A percentile compares a stretch with the other conserved stretches of the same genome.
These are phyloP conservation scores for Leccinum arenicola DNA, from an alignment of 768 basidiomycete species.

Conservation along the genomic window DNA sequence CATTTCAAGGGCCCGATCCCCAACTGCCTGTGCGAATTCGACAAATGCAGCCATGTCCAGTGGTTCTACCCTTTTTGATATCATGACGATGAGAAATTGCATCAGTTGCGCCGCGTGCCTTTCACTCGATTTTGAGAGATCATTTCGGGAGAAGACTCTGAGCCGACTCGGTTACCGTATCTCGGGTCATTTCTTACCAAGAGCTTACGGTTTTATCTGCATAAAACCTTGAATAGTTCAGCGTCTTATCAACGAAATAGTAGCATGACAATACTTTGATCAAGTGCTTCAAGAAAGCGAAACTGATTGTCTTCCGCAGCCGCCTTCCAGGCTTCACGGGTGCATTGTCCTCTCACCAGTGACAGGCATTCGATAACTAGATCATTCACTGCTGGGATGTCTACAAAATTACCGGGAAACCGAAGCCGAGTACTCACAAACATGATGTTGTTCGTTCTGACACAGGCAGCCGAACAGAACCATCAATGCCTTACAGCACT, in stretches of 20 bases:
- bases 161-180: background rate
- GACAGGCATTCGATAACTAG: conserved; percentile 19
- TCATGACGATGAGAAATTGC: conserved; percentile 25
- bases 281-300: conserved; percentile 13
- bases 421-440: conserved; percentile 13
- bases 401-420: background rate
- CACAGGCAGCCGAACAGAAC: conserved; percentile 25
- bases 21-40: conserved; percentile 15
- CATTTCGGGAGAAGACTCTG: conserved; percentile 15
- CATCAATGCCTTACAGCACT: conserved; percentile 30
- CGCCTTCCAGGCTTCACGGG: conserved; percentile 23
- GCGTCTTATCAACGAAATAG: background rate
- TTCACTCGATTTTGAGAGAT: conserved; percentile 5
- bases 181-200: background rate
- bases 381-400: conserved; percentile 16
- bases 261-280: conserved; percentile 17
- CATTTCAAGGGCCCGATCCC: conserved; percentile 14
- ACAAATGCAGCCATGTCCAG: conserved; percentile 1
- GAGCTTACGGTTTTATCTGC: conserved; percentile 16
- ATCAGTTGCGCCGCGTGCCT: conserved; percentile 17
- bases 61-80: conserved; percentile 18
- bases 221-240: conserved; percentile 16
- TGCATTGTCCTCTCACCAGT: conserved; percentile 10
- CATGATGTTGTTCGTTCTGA: conserved; percentile 16
- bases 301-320: conserved; percentile 10